Conservation (phyloP, 306 rosid species). For the Cicer pinnatifidum region DNA sequence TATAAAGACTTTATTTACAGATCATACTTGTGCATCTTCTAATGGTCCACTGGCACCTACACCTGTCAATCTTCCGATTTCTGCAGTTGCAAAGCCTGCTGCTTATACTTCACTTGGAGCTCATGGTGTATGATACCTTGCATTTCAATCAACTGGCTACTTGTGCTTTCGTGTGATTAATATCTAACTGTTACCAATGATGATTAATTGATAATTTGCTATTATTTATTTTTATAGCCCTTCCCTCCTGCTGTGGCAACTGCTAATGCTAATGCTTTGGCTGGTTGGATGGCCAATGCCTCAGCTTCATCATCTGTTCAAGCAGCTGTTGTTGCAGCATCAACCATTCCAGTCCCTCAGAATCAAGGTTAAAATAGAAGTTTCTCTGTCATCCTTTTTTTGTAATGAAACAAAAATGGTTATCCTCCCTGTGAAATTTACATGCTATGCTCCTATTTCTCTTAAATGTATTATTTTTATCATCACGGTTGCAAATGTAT, state of each 20-base stretch:
- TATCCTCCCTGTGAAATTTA: too few species aligned
- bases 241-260: conserved; percentile 70
- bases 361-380: conserved; percentile 68
- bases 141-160: conserved; percentile 45
- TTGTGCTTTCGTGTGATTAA: conserved; percentile 6
- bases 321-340: conserved; percentile 83
- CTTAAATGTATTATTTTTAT: neutral
- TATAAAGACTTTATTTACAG: conserved; percentile 77
- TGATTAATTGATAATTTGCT: conserved; percentile 34
- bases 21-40: conserved; percentile 72
- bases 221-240: conserved; percentile 55
- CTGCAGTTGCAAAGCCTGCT: conserved; percentile 75
- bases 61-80: conserved; percentile 74
- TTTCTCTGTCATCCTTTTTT: neutral
- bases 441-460: neutral
- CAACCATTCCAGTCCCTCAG: conserved; percentile 75
- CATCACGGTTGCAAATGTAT: conserved; percentile 21
- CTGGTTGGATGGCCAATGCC: conserved; percentile 92
- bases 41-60: conserved; percentile 72
- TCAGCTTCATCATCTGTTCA: conserved; percentile 89
- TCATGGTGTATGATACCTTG: conserved; percentile 68
- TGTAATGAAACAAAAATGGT: neutral
- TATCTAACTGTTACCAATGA: neutral
- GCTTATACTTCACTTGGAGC: conserved; percentile 70
- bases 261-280: conserved; percentile 77